Base-by-base conservation (phyloP, 78 protist species). In the Emiliania huxleyi region DNA sequence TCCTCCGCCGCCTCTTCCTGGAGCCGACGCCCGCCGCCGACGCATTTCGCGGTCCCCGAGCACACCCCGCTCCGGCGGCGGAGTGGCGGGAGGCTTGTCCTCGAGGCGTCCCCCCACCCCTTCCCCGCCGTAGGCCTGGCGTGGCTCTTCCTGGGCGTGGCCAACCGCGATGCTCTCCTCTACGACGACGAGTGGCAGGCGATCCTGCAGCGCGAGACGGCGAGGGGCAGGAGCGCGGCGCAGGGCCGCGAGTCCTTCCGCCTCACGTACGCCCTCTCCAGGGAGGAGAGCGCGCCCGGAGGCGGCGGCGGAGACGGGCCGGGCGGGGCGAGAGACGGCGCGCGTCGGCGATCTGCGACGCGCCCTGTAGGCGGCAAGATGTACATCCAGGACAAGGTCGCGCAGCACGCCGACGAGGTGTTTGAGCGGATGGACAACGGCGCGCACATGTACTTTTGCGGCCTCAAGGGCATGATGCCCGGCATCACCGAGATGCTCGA, bases 401-500 rank as follows among this genome's bases (percentile, higher is more conserved):
- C 56, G 11, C 42, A 49, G 42, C 18, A 35, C 38, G 90, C 75
- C 23, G 43, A 85, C 11, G 90, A 85, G 69, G 11, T 85, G 29
- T 85, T 85, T 25, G 69, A 43, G 40, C 55, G 56, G 4, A 1
- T 85, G 90, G 69, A 44, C 69, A 48, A 43, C 23, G 92, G 92
- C 8, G 92, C 88, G 35, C 92, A 90, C 43, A 90, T 90, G 43
- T 90, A 90, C 85, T 90, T 90, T 26, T 90, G 92, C 85, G 92
- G 92, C 46, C 92, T 90, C 92, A 90, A 90, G 85, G 92, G 92
- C 0, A 90, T 90, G 92, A 90, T 90, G 92, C 92, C 92, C 8
- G 92, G 90, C 37, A 49, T 85, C 46, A 11, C 33, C 6, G 69
- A 43, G 69, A 85, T 26, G 55, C 56, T 85, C 43, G 69, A 85